Conservation (phyloP, 208 protist species). For the Herpetomonas muscarum region DNA sequence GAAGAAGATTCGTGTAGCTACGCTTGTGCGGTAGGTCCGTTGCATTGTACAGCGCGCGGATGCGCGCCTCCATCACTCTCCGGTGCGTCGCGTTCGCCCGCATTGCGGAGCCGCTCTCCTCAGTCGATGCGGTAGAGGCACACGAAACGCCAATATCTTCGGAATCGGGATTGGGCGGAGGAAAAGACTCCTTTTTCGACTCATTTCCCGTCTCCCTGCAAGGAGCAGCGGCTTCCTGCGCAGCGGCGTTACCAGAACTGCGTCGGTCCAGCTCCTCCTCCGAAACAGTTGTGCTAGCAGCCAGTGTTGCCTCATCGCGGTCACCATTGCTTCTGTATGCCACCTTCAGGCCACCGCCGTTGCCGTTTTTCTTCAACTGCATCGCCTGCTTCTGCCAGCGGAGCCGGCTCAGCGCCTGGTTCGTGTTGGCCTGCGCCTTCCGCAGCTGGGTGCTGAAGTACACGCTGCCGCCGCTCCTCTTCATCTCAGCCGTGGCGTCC, state of each 20-base stretch:
- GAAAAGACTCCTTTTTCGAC: too few relatives aligned
- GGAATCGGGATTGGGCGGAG: too few relatives aligned
- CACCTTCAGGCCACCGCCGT: too few relatives aligned
- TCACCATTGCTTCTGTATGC: constrained; percentile 7
- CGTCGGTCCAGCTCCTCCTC: constrained; percentile 8
- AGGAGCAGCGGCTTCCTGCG: too few relatives aligned
- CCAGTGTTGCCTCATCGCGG: constrained; percentile 9
- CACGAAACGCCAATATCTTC: too few relatives aligned
- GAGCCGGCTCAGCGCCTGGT: constrained; percentile 15
- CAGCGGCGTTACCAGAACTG: neutral
- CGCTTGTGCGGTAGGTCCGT: constrained; percentile 51
- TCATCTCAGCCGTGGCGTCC: constrained; percentile 13
- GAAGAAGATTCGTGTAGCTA: constrained; percentile 37
- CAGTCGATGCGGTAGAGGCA: too few relatives aligned
- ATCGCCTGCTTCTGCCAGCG: constrained; percentile 16
- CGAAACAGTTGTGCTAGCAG: constrained; percentile 4
- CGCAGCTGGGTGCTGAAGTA: constrained; percentile 44
- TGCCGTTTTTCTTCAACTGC: neutral
- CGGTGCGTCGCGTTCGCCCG: constrained; percentile 38
- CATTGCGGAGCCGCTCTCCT: neutral
- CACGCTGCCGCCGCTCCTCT: constrained; percentile 18
- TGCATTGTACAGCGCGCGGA: constrained; percentile 26
- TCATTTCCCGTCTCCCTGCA: too few relatives aligned
- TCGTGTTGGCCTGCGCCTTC: constrained; percentile 30
- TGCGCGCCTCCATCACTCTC: constrained; percentile 33